phyloP scores from a whole-genome alignment of 2,329 filamentous ascomycete species.

The Calonectria pauciramosa region DNA sequence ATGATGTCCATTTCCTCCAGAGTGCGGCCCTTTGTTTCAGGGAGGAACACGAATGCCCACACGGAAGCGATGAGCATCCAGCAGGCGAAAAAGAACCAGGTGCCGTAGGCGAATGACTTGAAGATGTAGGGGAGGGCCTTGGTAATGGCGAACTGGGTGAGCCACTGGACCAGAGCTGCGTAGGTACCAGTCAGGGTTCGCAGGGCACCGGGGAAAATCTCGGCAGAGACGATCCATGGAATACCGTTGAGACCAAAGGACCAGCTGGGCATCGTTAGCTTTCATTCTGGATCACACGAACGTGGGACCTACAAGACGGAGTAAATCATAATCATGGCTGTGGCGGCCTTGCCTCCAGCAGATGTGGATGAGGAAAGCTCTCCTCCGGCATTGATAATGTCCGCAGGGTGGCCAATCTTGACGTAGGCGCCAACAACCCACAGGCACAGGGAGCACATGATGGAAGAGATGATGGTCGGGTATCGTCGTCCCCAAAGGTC shows the following conservation, averaged over 20 bases:
- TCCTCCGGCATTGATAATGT: slow-evolving; percentile 58
- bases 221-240: slow-evolving; percentile 60
- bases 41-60: slow-evolving; percentile 66
- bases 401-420: slow-evolving; percentile 63
- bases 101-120: slow-evolving; percentile 60
- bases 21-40: slow-evolving; percentile 68
- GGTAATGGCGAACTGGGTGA: slow-evolving; percentile 59
- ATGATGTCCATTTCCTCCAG: slow-evolving; percentile 65
- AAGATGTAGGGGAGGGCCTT: slow-evolving; percentile 62
- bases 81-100: slow-evolving; percentile 70
- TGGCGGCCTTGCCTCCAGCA: slow-evolving; percentile 65
- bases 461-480: slow-evolving; percentile 62
- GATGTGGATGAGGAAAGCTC: slow-evolving; percentile 56
- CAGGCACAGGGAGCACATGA: slow-evolving; percentile 62
- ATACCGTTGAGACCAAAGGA: slow-evolving; percentile 61
- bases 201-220: slow-evolving; percentile 60
- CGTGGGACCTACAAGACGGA: slow-evolving; percentile 61
- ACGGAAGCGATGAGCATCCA: slow-evolving; percentile 62
- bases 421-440: slow-evolving; percentile 68
- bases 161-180: slow-evolving; percentile 57
- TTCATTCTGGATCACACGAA: rapidly evolving
- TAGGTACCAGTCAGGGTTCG: slow-evolving; percentile 58
- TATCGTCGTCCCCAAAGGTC: slow-evolving; percentile 56
- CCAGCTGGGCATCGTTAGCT: slow-evolving; percentile 48
- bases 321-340: slow-evolving; percentile 68